phyloP scores from a whole-genome alignment of 1,284 basidiomycete genomes.

The Schizophyllum commune region DNA sequence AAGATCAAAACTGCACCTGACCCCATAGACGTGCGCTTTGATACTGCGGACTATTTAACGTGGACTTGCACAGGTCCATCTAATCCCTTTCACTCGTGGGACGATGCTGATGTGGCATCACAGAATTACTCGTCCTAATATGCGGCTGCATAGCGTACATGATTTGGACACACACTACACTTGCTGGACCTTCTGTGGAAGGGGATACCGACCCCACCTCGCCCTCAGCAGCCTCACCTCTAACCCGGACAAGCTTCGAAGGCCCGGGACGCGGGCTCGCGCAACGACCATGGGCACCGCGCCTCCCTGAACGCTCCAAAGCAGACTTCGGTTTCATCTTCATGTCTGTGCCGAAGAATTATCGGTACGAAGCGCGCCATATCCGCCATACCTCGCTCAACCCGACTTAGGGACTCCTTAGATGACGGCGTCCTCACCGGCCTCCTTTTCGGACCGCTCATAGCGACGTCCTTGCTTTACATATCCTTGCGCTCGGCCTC shows the following conservation, averaged over 20 bases:
- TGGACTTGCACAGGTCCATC: slow-evolving; percentile 39
- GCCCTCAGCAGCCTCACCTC: slow-evolving; percentile 24
- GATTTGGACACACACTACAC: slow-evolving; percentile 49
- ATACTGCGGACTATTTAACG: slow-evolving; percentile 14
- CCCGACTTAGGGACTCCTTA: slow-evolving; percentile 52
- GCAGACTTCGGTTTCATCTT: slow-evolving; percentile 64
- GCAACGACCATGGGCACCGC: slow-evolving; percentile 33
- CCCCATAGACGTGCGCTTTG: slow-evolving; percentile 11
- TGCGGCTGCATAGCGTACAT: slow-evolving; percentile 54
- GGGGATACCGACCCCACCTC: slow-evolving; percentile 16
- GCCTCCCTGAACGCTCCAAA: slow-evolving; percentile 20
- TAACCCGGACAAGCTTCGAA: not conserved
- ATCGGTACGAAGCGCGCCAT: slow-evolving; percentile 40
- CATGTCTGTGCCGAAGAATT: slow-evolving; percentile 88
- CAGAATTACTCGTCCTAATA: slow-evolving; percentile 40
- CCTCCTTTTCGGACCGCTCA: slow-evolving; percentile 69
- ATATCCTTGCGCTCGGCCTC: slow-evolving; percentile 34
- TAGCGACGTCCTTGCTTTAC: slow-evolving; percentile 60
- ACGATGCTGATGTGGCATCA: slow-evolving; percentile 9
- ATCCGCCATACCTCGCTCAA: slow-evolving; percentile 5
- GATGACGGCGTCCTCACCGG: slow-evolving; percentile 84
- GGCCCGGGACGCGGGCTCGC: slow-evolving; percentile 34
- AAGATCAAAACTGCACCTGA: slow-evolving; percentile 1
- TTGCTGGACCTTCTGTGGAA: slow-evolving; percentile 19
- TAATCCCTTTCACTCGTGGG: slow-evolving; percentile 15